Evolutionary conservation across 495 filamentous ascomycete genomes (phyloP).

Genomic region (Neurospora hispaniola): DNA sequence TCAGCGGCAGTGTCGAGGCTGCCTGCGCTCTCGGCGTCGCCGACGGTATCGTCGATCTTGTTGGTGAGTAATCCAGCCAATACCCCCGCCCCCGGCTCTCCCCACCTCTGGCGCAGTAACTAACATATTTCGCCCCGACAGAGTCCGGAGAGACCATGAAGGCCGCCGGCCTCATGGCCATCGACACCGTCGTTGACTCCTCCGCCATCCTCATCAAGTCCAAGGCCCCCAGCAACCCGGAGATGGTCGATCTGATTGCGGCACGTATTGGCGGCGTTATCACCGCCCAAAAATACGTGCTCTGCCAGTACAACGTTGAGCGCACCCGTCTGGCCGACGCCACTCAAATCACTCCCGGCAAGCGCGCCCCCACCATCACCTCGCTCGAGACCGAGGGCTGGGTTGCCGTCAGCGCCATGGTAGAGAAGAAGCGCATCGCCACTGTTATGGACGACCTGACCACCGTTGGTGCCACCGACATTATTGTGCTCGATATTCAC

Average conservation of each 20-base stretch:
- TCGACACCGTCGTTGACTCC: conserved; percentile 82
- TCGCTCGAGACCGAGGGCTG: conserved; percentile 78
- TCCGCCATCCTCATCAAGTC: conserved; percentile 89
- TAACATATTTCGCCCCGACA: conserved; percentile 20
- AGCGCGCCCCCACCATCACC: conserved; percentile 85
- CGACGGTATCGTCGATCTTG: conserved; percentile 94
- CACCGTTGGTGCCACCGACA: conserved; percentile 72
- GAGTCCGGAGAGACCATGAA: conserved; percentile 99
- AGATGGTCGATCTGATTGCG: conserved; percentile 69
- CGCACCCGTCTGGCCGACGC: conserved; percentile 54
- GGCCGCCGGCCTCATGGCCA: conserved; percentile 89
- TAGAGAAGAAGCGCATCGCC: conserved; percentile 81
- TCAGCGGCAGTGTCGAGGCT: conserved; percentile 93
- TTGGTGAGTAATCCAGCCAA: conserved; percentile 51
- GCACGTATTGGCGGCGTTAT: conserved; percentile 86
- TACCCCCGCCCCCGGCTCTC: background rate
- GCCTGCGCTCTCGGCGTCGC: conserved; percentile 93
- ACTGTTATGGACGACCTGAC: conserved; percentile 83
- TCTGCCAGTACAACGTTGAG: conserved; percentile 92
- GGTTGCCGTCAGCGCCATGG: conserved; percentile 92
- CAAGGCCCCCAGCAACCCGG: conserved; percentile 65
- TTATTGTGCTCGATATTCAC: conserved; percentile 75
- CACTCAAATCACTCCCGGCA: conserved; percentile 81
- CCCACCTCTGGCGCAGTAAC: background rate
- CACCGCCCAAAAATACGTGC: conserved; percentile 85